Base-by-base conservation (phyloP, 805 yeast genomes). In the Blastobotrys attinorum region DNA sequence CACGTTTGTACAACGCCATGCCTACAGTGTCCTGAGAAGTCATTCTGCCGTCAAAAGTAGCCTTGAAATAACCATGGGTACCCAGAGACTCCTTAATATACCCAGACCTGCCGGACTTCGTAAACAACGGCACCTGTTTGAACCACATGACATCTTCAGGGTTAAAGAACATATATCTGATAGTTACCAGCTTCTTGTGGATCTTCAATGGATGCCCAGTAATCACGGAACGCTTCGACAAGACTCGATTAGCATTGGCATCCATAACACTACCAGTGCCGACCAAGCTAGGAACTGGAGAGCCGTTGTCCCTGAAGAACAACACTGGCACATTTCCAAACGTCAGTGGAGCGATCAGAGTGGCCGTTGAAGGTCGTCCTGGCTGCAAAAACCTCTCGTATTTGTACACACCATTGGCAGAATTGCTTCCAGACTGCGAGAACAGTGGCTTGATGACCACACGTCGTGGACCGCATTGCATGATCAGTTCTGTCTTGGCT, bases 51-150 rank as follows among this genome's bases (percentile, higher is more conserved):
- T 92, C 97, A 57, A 92, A 92, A 6, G 84, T 83, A 20, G 97
- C 96, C 68, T 92, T 92, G 76, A 83, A 89, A 70, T 90, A 87
- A 50, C 99, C 99, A 62, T 92, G 98, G 1, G 98, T 92, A 67
- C 99, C 99, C 69, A 92, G 72, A 60, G 89, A 77, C 62, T 90
- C 97, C 65, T 86, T 90, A 61, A 94, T 90, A 63, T 83, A 83
- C 44, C 99, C 99, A 17, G 88, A 73, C 63, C 97, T 79, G 40
- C 98, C 99, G 56, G 81, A 74, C 62, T 85, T 87, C 34, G 97
- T 89, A 64, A 87, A 92, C 48, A 92, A 68, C 35, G 97, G 97
- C 53, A 92, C 83, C 3, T 89, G 81, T 66, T 84, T 85, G 75
- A 82, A 92, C 77, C 84, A 84, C 52, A 76, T 76, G 52, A 94